Conservation (phyloP, 257 asterid species). For the Jaltomata sinuosa region DNA sequence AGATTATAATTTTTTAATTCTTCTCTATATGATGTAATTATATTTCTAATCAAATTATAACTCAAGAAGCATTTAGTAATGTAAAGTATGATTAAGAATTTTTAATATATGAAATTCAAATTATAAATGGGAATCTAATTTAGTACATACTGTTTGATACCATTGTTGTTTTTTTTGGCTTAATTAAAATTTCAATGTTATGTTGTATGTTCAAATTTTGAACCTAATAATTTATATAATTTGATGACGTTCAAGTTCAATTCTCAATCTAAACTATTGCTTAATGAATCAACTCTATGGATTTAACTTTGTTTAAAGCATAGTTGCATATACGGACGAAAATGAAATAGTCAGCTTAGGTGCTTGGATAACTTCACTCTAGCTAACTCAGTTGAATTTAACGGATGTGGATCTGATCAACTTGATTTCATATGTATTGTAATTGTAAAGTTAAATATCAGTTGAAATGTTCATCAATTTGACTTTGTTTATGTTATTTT, state of each 20-base stretch:
- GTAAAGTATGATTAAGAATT: background rate
- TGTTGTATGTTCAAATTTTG: background rate
- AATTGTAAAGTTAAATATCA: too few relatives aligned
- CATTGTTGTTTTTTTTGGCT: background rate
- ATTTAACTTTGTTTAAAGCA: background rate
- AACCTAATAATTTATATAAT: background rate
- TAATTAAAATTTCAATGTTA: background rate
- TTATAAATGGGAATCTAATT: background rate
- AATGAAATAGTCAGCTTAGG: too few relatives aligned
- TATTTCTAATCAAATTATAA: background rate
- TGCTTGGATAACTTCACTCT: background rate
- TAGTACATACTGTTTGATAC: background rate
- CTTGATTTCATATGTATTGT: background rate
- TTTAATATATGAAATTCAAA: background rate
- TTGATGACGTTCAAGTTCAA: background rate
- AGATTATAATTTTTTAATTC: background rate
- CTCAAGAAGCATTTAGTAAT: background rate
- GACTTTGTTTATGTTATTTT: background rate
- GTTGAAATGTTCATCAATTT: background rate
- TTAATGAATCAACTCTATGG: background rate
- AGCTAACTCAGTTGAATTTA: background rate
- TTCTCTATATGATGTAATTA: background rate
- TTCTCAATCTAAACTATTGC: background rate
- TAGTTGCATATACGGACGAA: background rate
- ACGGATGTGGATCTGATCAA: background rate